Evolutionary conservation across 495 filamentous ascomycete genomes (phyloP), one percentile per base, ranked within the genome.

Genomic region (Podospora pseudocomata): DNA sequence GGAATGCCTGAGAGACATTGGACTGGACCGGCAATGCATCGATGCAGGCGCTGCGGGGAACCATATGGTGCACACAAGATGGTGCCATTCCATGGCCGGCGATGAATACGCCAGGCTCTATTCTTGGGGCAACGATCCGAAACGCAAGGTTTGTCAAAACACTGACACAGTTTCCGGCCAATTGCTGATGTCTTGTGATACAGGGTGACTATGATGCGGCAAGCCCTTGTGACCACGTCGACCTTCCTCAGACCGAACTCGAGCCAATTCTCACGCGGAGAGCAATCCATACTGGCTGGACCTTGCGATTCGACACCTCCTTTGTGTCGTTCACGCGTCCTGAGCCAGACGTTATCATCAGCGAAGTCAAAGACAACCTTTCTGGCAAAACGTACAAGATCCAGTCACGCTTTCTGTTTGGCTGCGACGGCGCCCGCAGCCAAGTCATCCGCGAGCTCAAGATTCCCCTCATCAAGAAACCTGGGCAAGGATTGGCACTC

Each of bases 1-100:
- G 80, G 84, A 87, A 71, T 86, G 84, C 69, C 76, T 86, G 3
- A 80, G 84, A 19, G 84, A 86, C 64, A 83, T 86, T 60, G 84
- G 81, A 2, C 75, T 86, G 0, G 82, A 85, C 19, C 68, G 75
- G 6, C 80, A 82, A 58, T 77, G 79, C 57, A 30, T 76, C 6
- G 69, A 73, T 18, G 70, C 78, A 18, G 79, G 80, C 0, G 75
- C 79, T 1, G 68, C 72, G 5, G 74, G 80, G 9, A 67, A 79
- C 60, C 72, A 77, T 63, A 84, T 86, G 80, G 69, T 74, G 60
- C 83, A 86, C 69, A 85, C 83, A 0, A 74, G 85, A 27, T 87
- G 84, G 84, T 84, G 81, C 67, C 80, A 81, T 56, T 81, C 77
- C 65, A 86, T 86, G 84, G 80, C 81, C 16, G 85, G 85, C 9